These are phyloP conservation scores for Aspergillus hancockii DNA, from an alignment of 495 filamentous ascomycete species.

Conservation along the genomic window DNA sequence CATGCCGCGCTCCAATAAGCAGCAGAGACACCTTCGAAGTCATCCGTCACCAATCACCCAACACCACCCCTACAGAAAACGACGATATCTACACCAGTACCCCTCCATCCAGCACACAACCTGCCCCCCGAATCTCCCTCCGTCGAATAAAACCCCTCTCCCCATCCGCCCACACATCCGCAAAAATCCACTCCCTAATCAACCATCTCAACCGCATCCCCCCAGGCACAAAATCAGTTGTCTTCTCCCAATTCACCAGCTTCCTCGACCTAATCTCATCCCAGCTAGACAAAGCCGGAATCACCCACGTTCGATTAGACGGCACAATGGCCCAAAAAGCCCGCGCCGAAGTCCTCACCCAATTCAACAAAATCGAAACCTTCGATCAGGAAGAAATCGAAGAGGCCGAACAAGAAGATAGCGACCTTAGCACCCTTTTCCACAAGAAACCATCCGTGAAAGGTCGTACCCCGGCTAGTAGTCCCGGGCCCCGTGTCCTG, in stretches of 20 bases:
- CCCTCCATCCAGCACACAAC: slow-evolving; percentile 32
- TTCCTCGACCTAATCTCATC: slow-evolving; percentile 90
- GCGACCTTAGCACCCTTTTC: slow-evolving; percentile 16
- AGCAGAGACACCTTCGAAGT: slow-evolving; percentile 88
- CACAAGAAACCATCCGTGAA: slow-evolving; percentile 31
- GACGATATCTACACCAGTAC: slow-evolving; percentile 34
- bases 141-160: slow-evolving; percentile 77
- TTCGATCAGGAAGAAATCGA: slow-evolving; percentile 40
- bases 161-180: slow-evolving; percentile 58
- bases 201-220: slow-evolving; percentile 69
- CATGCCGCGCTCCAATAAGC: slow-evolving; percentile 82
- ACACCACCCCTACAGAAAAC: slow-evolving; percentile 29
- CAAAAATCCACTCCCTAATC: slow-evolving; percentile 83
- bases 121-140: slow-evolving; percentile 69
- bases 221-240: slow-evolving; percentile 78
- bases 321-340: slow-evolving; percentile 86
- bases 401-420: slow-evolving; percentile 23
- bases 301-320: slow-evolving; percentile 83
- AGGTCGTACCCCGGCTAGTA: not conserved
- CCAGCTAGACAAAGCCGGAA: slow-evolving; percentile 67
- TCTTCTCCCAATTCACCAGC: slow-evolving; percentile 96
- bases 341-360: slow-evolving; percentile 69
- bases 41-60: slow-evolving; percentile 53
- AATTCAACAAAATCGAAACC: slow-evolving; percentile 59
- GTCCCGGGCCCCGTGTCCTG: slow-evolving; percentile 53